phyloP scores from a whole-genome alignment of 106 monocot species.

The Dendrobium nobile region DNA sequence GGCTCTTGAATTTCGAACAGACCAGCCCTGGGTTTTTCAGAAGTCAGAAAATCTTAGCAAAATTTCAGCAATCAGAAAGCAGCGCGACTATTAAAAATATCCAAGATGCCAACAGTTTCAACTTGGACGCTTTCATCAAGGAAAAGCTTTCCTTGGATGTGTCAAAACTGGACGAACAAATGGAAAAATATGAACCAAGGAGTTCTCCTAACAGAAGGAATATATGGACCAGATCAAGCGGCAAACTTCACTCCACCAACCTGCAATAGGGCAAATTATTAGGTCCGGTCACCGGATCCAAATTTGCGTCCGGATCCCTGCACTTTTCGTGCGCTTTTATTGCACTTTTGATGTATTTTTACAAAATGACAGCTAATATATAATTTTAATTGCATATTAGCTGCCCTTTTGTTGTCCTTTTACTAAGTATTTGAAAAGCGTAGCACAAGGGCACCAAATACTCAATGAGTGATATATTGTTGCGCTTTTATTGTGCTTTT shows the following conservation, averaged over 20 bases:
- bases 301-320: too few species aligned
- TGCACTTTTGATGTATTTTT: too few species aligned
- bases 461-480: too few species aligned
- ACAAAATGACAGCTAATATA: too few species aligned
- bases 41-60: slow-evolving; percentile 23
- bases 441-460: too few species aligned
- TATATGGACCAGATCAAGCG: neutral
- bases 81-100: neutral
- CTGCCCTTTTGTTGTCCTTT: accelerated
- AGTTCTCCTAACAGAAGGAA: neutral
- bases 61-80: slow-evolving; percentile 6
- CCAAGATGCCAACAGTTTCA: slow-evolving; percentile 32
- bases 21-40: slow-evolving; percentile 17
- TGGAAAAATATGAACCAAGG: slow-evolving; percentile 17
- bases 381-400: too few species aligned
- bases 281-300: too few species aligned
- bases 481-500: too few species aligned
- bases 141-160: slow-evolving; percentile 57
- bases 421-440: too few species aligned
- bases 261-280: too few species aligned
- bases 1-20: slow-evolving; percentile 55
- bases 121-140: slow-evolving; percentile 74
- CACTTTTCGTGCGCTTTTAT: too few species aligned
- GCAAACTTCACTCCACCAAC: too few species aligned
- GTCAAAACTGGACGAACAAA: slow-evolving; percentile 40